Conservation (phyloP, 495 filamentous ascomycete genomes). For the Acidiella bohemica region DNA sequence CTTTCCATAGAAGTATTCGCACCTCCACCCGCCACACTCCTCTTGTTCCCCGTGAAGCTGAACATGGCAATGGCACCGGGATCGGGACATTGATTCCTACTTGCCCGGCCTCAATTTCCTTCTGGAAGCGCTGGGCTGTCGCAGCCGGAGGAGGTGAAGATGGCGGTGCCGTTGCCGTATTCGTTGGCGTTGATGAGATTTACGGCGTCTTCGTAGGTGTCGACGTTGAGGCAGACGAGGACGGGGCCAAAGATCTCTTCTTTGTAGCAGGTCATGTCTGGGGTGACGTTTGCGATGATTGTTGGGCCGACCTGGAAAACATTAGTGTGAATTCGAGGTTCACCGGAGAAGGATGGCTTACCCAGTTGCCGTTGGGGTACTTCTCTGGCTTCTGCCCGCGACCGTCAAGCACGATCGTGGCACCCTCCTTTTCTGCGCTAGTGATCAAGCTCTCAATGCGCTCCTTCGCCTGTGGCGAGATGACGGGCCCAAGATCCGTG, state of each 20-base stretch:
- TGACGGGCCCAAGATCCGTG: slow-evolving; percentile 92
- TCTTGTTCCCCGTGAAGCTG: slow-evolving; percentile 96
- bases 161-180: slow-evolving; percentile 57
- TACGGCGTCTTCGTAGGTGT: slow-evolving; percentile 69
- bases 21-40: slow-evolving; percentile 82
- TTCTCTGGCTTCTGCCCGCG: slow-evolving; percentile 76
- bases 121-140: slow-evolving; percentile 50
- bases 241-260: slow-evolving; percentile 98
- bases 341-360: slow-evolving; percentile 30
- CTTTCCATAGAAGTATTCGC: slow-evolving; percentile 94
- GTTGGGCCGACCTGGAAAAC: slow-evolving; percentile 61
- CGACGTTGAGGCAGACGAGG: slow-evolving; percentile 68
- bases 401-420: slow-evolving; percentile 88
- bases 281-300: slow-evolving; percentile 85
- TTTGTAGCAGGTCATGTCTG: slow-evolving; percentile 84
- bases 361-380: slow-evolving; percentile 94
- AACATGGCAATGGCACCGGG: slow-evolving; percentile 90
- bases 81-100: slow-evolving; percentile 60
- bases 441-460: slow-evolving; percentile 83
- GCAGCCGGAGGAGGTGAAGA: slow-evolving; percentile 53
- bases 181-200: slow-evolving; percentile 53
- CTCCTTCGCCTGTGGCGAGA: slow-evolving; percentile 80
- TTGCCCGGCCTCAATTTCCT: slow-evolving; percentile 65
- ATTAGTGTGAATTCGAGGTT: slow-evolving; percentile 7
- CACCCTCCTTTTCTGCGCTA: slow-evolving; percentile 81